Base-by-base conservation (phyloP, 768 basidiomycete species). In the Chalciporus sphaerocephalus region DNA sequence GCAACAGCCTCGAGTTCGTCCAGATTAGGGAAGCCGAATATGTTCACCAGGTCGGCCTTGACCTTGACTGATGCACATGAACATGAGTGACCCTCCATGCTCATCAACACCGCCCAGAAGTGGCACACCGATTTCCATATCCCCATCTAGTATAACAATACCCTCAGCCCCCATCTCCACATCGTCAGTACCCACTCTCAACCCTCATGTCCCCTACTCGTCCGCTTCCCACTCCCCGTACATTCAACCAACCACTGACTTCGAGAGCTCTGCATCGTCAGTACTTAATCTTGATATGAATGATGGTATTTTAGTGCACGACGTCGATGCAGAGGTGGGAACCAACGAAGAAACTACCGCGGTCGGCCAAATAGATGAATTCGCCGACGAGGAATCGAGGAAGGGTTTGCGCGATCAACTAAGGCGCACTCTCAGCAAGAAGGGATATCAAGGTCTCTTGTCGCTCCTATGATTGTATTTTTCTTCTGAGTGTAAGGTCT, bases 241-340 rank as follows among this genome's bases (percentile, higher is more conserved):
- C 48, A 45, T 59, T 44, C 56, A 60, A 35, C 71, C 67, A 34
- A 55, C 64, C 50, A 35, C 70, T 22, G 67, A 60, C 35, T 65
- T 80, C 35, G 76, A 81, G 56, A 85, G 82, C 60, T 81, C 84
- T 17, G 78, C 85, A 27, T 87, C 85, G 37, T 89, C 87, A 28
- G 73, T 85, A 16, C 69, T 79, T 55, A 80, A 84, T 57, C 59
- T 86, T 65, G 82, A 85, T 51, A 65, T 80, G 47, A 72, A 70
- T 42, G 85, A 87, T 52, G 81, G 83, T 8, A 82, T 89, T 42
- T 68, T 89, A 33, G 72, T 89, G 36, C 80, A 81, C 54, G 87
- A 88, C 59, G 74, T 75, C 33, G 85, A 87, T 33, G 72, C 72
- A 22, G 84, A 86, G 46, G 72, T 71, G 17, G 82, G 81, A 25